Evolutionary conservation across 2,329 filamentous ascomycete genomes (phyloP), one percentile per base, ranked within the genome.

Genomic region (Chalara sp.): DNA sequence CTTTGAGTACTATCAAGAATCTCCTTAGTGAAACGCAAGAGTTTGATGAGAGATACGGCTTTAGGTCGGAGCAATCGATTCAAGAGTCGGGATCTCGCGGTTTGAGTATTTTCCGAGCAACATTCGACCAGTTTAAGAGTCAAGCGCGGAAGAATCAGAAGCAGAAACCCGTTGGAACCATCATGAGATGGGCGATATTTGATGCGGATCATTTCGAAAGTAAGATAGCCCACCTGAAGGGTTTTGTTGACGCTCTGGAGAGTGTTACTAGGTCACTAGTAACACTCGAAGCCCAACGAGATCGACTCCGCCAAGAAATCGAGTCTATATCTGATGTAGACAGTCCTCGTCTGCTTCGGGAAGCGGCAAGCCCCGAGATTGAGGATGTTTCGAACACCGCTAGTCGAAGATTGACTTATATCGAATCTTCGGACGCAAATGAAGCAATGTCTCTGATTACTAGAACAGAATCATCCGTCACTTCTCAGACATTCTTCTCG

Each of bases 171-270:
- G 41, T 48, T 5, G 60, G 54, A 53, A 55, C 53, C 2, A 57
- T 60, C 3, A 63, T 58, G 1, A 43, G 51, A 31, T 62, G 58
- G 56, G 53, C 56, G 0, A 46, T 64, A 10, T 52, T 59, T 29
- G 57, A 62, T 44, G 50, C 46, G 0, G 33, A 44, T 5, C 57
- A 58, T 11, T 63, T 64, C 43, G 51, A 56, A 32, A 29, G 8
- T 4, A 49, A 56, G 5, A 53, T 63, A 8, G 51, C 47, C 6
- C 53, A 48, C 1, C 51, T 63, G 5, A 50, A 46, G 3, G 50
- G 52, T 10, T 56, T 59, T 30, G n/a, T 63, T 6, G 57, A 63
- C 32, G 57, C 53, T 6, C 51, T 62, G 6, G 58, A 63, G 35
- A 56, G 45, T 5, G 54, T 60, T 13, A 61, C 61, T 1, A 47